These are phyloP conservation scores for Rubus parviflorus DNA, from an alignment of 306 rosid genomes.

Conservation along the genomic window DNA sequence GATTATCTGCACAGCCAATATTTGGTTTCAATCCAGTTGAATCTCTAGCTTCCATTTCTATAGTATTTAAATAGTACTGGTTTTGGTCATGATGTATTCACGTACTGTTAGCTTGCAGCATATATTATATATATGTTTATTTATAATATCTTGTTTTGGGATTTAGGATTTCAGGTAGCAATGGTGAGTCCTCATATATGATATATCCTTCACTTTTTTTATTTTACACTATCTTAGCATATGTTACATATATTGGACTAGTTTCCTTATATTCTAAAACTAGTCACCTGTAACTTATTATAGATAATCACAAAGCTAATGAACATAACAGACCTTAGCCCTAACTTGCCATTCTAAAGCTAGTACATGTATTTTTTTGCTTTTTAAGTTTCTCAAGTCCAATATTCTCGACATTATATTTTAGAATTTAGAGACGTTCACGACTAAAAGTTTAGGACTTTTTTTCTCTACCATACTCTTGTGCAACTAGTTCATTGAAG, in stretches of 20 bases:
- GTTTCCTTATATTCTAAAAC: no score
- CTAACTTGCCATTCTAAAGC: no score
- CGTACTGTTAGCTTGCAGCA: not conserved
- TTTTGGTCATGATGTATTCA: not conserved
- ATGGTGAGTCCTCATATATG: no score
- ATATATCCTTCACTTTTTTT: no score
- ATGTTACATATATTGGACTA: not conserved
- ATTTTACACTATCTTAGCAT: no score
- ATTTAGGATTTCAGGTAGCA: not conserved
- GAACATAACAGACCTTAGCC: not conserved
- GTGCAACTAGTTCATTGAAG: not conserved
- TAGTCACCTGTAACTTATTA: not conserved
- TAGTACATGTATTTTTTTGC: no score
- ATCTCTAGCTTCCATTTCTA: not conserved
- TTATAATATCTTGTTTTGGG: not conserved
- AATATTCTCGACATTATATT: not conserved
- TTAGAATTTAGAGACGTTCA: not conserved
- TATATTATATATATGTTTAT: not conserved
- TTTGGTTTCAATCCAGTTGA: not conserved
- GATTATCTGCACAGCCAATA: not conserved
- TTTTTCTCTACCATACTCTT: not conserved
- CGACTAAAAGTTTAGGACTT: not conserved
- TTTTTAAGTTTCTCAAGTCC: no score
- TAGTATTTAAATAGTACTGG: not conserved
- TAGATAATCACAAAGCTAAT: not conserved